A percentile compares a stretch with the other conserved stretches of the same genome.
Conservation (phyloP, 208 protist genomes). For the Leptomonas pyrrhocoris region DNA sequence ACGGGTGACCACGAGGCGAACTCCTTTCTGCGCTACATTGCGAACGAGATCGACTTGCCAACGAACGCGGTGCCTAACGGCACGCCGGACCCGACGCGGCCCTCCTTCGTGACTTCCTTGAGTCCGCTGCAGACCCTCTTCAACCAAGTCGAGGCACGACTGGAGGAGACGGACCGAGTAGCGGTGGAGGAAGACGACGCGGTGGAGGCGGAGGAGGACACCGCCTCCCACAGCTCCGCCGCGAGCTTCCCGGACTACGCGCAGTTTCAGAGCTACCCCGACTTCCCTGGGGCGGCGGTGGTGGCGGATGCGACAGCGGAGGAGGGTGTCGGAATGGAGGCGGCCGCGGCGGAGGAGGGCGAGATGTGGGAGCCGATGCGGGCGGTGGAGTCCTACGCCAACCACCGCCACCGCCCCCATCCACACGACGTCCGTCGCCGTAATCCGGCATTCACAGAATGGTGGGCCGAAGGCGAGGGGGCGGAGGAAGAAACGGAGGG, state of each 20-base stretch:
- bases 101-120: neutral
- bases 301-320: neutral
- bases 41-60: no score
- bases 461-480: no score
- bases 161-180: neutral
- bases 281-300: neutral
- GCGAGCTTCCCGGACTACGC: neutral
- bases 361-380: conserved; percentile 18
- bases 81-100: no score
- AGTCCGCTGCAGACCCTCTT: neutral
- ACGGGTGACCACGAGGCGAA: neutral
- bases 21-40: neutral
- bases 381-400: neutral
- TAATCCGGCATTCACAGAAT: no score
- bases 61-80: no score
- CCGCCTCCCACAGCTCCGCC: conserved; percentile 1
- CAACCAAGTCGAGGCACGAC: neutral
- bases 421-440: no score
- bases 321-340: neutral
- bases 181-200: conserved; percentile 4
- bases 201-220: conserved; percentile 2
- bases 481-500: no score
- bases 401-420: neutral
- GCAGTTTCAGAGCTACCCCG: neutral
- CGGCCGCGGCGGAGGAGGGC: neutral